These are phyloP conservation scores for Neurospora africana DNA, from an alignment of 495 filamentous ascomycete species.

Conservation along the genomic window DNA sequence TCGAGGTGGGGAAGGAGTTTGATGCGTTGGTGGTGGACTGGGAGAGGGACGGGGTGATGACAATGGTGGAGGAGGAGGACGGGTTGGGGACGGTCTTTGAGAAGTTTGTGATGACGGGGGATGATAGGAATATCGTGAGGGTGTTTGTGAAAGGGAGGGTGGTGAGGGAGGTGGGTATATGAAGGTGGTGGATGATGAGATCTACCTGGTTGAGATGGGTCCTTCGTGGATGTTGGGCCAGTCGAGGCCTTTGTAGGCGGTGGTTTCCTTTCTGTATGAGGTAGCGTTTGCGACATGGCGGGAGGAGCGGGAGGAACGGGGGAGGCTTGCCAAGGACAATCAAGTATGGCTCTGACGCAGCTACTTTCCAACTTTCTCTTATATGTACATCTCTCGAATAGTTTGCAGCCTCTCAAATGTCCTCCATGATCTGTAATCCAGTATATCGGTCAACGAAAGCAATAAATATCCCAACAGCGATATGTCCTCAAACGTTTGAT, in stretches of 20 bases:
- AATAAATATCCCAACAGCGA: not conserved
- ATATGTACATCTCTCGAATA: not conserved
- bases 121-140: constrained; percentile 49
- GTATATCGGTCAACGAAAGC: not conserved
- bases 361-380: not conserved
- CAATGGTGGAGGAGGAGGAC: constrained; percentile 44
- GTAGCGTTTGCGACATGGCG: not conserved
- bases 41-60: constrained; percentile 36
- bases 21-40: constrained; percentile 50
- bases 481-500: not conserved
- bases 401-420: not conserved
- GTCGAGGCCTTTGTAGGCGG: not conserved
- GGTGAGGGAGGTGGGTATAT: constrained; percentile 18
- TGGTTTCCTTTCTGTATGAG: not conserved
- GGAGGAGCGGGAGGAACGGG: not conserved
- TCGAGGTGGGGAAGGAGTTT: constrained; percentile 51
- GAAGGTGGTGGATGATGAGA: not conserved
- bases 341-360: not conserved
- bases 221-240: not conserved
- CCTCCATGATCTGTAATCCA: not conserved
- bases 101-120: constrained; percentile 57
- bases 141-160: constrained; percentile 47
- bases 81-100: constrained; percentile 40
- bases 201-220: not conserved
- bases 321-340: not conserved